Evolutionary conservation across 495 filamentous ascomycete genomes (phyloP), one percentile per base, ranked within the genome.

Genomic region (Penicillium goetzii): DNA sequence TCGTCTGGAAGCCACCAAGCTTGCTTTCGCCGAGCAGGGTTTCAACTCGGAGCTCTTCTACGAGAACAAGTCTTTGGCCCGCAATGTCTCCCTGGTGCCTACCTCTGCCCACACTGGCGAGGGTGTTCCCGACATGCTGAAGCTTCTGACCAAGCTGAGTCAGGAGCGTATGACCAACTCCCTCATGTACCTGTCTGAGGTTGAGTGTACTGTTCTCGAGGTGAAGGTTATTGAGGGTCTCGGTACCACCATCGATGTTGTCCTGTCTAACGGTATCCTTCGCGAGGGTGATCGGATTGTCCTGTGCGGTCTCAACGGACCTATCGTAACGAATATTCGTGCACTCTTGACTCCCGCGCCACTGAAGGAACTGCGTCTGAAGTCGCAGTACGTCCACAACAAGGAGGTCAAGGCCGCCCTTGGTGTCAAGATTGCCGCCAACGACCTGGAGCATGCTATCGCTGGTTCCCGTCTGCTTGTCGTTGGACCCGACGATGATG

Each of bases 151-250:
- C 28, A 87, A 89, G 61, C 80, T 99, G 55, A 96, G 92, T 2
- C 96, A 99, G 78, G 93, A 99, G 81, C 89, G 96, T 61, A 98
- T 99, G 96, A 96, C 93, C 58, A 94, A 89, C 72, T 89, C 91
- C 54, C 85, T 99, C 65, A 99, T 99, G 96, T 99, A 98, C 76
- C 84, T 98, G 49, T 95, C 93, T 12, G 93, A 97, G 78, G 92
- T 99, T 28, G 93, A 99, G 78, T 94, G 91, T 76, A 99, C 96
- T 7, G 94, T 99, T 47, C 87, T 99, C 33, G 96, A 99, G 80
- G 96, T 99, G 68, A 99, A 99, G 84, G 91, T 95, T 21, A 97
- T 99, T 61, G 96, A 99, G 75, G 96, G 96, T 75, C 89, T 98
- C 60, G 96, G 96, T 73, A 98, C 96, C 71, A 99, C 96, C 51